Percentiles rank a stretch among this genome's conserved stretches.
Evolutionary conservation across 179 eudicot genomes (phyloP).

Genomic region (Heliamphora pulchella): DNA sequence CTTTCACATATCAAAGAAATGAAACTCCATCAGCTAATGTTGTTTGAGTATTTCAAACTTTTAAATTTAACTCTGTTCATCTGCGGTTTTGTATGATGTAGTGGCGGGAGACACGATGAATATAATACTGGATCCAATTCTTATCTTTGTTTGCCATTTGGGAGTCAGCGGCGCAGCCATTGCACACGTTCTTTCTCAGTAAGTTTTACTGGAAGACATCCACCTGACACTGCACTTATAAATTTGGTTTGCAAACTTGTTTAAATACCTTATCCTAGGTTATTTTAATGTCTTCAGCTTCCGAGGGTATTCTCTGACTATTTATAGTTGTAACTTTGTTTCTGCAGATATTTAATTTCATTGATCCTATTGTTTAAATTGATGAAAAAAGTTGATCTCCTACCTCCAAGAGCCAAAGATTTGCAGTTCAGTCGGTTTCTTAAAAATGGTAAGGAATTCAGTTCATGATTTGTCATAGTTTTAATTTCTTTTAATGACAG

Average conservation of each 20-base stretch:
- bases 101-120: conserved; percentile 80
- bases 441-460: conserved; percentile 49
- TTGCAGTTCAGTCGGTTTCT: conserved; percentile 73
- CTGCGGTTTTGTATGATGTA: conserved; percentile 19
- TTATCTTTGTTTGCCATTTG: conserved; percentile 61
- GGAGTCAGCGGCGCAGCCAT: conserved; percentile 97
- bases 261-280: not conserved
- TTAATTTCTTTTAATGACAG: not conserved
- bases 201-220: conserved; percentile 23
- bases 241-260: not conserved
- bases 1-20: not conserved
- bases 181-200: conserved; percentile 98
- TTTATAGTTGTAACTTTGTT: not conserved
- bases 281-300: not conserved
- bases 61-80: not conserved
- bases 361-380: conserved; percentile 59
- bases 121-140: conserved; percentile 77
- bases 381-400: conserved; percentile 59
- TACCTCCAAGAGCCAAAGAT: conserved; percentile 61
- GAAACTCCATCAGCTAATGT: not conserved
- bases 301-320: not conserved
- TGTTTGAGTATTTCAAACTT: not conserved
- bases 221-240: not conserved
- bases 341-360: conserved; percentile 64
- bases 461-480: not conserved